Evolutionary conservation across 176 grass and related monocot species (phyloP).

Genomic region (Aegilops longissima): DNA sequence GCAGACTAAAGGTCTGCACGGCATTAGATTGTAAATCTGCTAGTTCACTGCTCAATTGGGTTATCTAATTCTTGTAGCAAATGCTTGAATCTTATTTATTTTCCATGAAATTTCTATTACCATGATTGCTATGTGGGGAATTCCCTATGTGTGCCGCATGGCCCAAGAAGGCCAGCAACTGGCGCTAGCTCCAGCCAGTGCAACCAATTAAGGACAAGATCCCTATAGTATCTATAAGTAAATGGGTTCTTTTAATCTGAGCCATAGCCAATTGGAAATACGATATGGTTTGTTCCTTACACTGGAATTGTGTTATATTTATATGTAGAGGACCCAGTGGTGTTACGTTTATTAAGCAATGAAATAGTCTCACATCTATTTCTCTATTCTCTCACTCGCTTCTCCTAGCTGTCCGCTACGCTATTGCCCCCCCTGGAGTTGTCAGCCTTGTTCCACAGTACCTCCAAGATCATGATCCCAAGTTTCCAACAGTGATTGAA

Average conservation of each 20-base stretch:
- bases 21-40: constrained; percentile 6
- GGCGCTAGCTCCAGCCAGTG: neutral
- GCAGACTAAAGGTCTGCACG: neutral
- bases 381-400: neutral
- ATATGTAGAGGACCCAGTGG: neutral
- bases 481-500: neutral
- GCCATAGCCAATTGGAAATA: neutral
- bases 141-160: neutral
- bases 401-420: neutral
- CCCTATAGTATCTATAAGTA: neutral
- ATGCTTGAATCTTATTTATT: neutral
- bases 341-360: neutral
- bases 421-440: neutral
- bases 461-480: neutral
- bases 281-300: neutral
- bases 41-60: neutral
- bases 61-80: constrained; percentile 4
- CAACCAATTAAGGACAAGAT: neutral
- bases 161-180: neutral
- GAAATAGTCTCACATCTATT: neutral
- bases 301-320: neutral
- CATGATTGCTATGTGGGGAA: neutral
- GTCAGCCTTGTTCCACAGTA: neutral
- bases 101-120: neutral
- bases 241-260: neutral